phyloP scores from a whole-genome alignment of 306 rosid genomes.

The Begonia peltatifolia region DNA sequence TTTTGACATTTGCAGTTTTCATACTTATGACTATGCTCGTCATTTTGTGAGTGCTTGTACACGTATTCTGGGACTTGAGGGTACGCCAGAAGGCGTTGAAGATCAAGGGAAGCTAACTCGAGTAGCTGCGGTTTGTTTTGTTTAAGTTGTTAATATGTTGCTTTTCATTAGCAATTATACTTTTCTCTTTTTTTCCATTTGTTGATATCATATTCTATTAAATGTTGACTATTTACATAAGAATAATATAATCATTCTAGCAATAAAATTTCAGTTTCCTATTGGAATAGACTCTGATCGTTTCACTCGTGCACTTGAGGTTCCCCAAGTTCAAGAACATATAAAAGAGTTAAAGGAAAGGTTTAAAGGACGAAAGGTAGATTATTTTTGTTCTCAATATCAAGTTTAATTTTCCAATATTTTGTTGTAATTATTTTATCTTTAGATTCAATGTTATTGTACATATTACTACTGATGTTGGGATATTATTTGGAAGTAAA shows the following conservation, averaged over 20 bases:
- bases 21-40: slow-evolving; percentile 82
- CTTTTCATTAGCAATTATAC: background rate
- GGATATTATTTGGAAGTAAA: too few relatives aligned
- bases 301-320: slow-evolving; percentile 59
- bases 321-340: slow-evolving; percentile 32
- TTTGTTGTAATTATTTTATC: too few relatives aligned
- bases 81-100: slow-evolving; percentile 88
- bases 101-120: slow-evolving; percentile 83
- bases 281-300: slow-evolving; percentile 82
- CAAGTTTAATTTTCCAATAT: too few relatives aligned
- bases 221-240: too few relatives aligned
- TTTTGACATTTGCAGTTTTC: slow-evolving; percentile 36
- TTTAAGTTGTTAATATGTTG: background rate
- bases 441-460: too few relatives aligned
- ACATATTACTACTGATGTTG: too few relatives aligned
- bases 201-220: too few relatives aligned
- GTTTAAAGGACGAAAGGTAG: slow-evolving; percentile 74
- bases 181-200: slow-evolving; percentile 4
- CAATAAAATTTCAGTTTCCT: slow-evolving; percentile 48
- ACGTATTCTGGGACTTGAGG: slow-evolving; percentile 83
- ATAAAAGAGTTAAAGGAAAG: slow-evolving; percentile 61
- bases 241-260: too few relatives aligned
- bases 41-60: slow-evolving; percentile 90
- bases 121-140: slow-evolving; percentile 68
- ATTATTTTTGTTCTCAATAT: slow-evolving; percentile 3